Conservation (phyloP, 1,284 basidiomycete species). For the Pisolithus thermaeus region DNA sequence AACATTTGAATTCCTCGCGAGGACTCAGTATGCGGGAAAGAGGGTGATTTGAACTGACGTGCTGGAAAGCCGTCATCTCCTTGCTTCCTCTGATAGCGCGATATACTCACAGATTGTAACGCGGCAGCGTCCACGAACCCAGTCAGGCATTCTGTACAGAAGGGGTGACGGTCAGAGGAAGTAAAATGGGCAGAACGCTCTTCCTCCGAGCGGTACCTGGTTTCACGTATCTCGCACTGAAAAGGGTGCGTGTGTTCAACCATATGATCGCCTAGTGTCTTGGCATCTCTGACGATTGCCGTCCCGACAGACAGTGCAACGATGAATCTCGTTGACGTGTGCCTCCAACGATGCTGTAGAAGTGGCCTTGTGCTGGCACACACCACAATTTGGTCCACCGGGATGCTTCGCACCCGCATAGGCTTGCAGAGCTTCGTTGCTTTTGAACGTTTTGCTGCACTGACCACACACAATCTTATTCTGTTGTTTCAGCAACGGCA, state of each 20-base stretch:
- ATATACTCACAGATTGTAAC: constrained; percentile 16
- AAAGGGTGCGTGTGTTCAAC: constrained; percentile 23
- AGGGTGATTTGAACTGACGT: constrained; percentile 12
- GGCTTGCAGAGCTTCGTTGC: constrained; percentile 17
- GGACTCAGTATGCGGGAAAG: constrained; percentile 8
- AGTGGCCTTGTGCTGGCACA: constrained; percentile 20
- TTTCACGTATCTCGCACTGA: constrained; percentile 22
- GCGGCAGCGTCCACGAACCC: constrained; percentile 26
- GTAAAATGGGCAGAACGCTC: constrained; percentile 22
- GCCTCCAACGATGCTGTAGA: constrained; percentile 21
- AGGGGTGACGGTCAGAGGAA: constrained; percentile 19
- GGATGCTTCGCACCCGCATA: constrained; percentile 25
- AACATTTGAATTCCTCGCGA: constrained; percentile 3
- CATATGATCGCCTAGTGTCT: constrained; percentile 24
- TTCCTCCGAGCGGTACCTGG: constrained; percentile 25
- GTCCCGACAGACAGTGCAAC: constrained; percentile 23
- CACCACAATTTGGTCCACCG: constrained; percentile 13
- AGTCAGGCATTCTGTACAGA: constrained; percentile 18
- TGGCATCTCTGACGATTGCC: constrained; percentile 23
- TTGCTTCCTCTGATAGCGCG: constrained; percentile 2
- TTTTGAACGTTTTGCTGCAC: constrained; percentile 24
- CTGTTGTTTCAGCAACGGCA: not conserved
- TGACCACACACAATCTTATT: constrained; percentile 18
- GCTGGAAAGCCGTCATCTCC: constrained; percentile 10
- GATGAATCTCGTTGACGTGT: constrained; percentile 21